Conservation (phyloP, 2,329 filamentous ascomycete genomes). For the Aspergillus sp. region DNA sequence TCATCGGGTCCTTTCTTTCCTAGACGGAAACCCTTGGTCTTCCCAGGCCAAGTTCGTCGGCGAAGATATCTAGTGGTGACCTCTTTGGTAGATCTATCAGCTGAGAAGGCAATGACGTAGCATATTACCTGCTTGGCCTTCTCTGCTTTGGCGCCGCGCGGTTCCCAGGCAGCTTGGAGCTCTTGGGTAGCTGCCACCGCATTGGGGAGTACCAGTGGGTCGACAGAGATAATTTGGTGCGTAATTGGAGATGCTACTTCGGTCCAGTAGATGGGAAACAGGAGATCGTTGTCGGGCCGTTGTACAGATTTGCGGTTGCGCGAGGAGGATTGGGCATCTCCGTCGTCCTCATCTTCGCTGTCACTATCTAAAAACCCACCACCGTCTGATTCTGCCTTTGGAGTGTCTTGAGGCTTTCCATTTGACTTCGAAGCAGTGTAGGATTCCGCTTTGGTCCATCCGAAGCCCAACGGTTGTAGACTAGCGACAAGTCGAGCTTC, state of each 20-base stretch:
- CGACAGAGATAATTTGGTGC: slow-evolving; percentile 75
- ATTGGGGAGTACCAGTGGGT: slow-evolving; percentile 67
- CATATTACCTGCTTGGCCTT: slow-evolving; percentile 85
- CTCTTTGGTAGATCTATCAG: slow-evolving; percentile 88
- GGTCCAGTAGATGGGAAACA: slow-evolving; percentile 89
- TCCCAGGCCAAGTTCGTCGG: slow-evolving; percentile 76
- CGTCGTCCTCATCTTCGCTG: slow-evolving; percentile 19
- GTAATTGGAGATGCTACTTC: slow-evolving; percentile 83
- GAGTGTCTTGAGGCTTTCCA: neutral
- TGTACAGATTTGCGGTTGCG: slow-evolving; percentile 41
- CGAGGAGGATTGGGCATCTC: slow-evolving; percentile 26
- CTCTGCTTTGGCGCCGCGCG: slow-evolving; percentile 78
- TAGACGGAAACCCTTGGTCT: slow-evolving; percentile 82
- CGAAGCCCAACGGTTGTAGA: slow-evolving; percentile 83
- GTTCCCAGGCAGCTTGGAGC: slow-evolving; percentile 72
- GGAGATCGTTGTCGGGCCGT: slow-evolving; percentile 72
- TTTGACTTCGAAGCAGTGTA: slow-evolving; percentile 50
- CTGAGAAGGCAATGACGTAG: slow-evolving; percentile 80
- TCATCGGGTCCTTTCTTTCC: slow-evolving; percentile 62
- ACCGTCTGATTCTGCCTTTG: slow-evolving; percentile 7
- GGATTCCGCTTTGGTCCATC: slow-evolving; percentile 85
- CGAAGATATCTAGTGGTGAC: slow-evolving; percentile 90
- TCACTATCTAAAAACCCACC: slow-evolving; percentile 1
- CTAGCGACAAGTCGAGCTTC: slow-evolving; percentile 82
- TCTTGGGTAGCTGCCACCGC: slow-evolving; percentile 71